These are phyloP conservation scores for Taiozyma sp. DNA, from an alignment of 1,139 yeast genomes.

Conservation along the genomic window DNA sequence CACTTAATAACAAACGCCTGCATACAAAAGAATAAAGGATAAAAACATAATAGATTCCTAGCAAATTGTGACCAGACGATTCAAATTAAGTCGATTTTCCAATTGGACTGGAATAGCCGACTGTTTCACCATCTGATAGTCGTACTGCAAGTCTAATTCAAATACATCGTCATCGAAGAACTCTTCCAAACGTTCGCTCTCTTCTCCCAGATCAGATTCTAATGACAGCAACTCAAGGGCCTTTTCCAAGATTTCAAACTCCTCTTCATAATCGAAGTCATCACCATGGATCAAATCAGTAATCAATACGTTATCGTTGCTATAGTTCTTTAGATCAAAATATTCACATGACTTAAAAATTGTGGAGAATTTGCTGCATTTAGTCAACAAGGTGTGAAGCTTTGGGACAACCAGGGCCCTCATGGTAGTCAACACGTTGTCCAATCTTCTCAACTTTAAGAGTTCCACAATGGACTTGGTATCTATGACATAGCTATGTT, in stretches of 20 bases:
- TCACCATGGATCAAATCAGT: background rate
- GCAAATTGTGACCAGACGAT: background rate
- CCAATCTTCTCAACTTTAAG: background rate
- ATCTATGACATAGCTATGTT: background rate
- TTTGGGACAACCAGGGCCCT: background rate
- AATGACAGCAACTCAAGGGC: background rate
- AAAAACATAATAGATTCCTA: background rate
- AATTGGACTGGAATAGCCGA: background rate
- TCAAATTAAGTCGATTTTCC: background rate
- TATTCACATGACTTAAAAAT: background rate
- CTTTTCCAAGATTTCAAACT: background rate
- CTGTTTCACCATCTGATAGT: background rate
- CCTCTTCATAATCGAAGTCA: background rate
- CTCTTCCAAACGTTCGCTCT: background rate
- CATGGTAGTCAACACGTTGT: background rate
- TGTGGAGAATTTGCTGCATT: constrained; percentile 1
- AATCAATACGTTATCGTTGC: background rate
- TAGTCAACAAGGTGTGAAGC: background rate
- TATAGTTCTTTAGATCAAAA: background rate
- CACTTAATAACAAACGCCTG: background rate
- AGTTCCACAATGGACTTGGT: background rate
- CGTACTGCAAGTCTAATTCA: background rate
- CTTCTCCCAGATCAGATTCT: background rate
- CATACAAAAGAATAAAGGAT: background rate
- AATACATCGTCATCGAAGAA: background rate